A percentile compares a stretch with the other conserved stretches of the same genome.
phyloP scores from a whole-genome alignment of 2,329 filamentous ascomycete species.

The Talaromyces sp. region DNA sequence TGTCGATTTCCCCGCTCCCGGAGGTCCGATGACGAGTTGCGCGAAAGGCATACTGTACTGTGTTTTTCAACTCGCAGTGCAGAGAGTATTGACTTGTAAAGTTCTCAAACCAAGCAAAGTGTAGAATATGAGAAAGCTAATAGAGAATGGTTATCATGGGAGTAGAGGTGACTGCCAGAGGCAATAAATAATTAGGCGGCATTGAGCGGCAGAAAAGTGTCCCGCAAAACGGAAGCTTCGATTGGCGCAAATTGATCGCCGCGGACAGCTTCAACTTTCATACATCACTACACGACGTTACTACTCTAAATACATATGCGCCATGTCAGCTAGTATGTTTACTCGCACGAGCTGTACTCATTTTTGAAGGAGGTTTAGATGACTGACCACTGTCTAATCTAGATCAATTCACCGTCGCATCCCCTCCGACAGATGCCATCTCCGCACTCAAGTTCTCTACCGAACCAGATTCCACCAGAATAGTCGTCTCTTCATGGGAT shows the following conservation, averaged over 20 bases:
- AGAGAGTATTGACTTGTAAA: background rate
- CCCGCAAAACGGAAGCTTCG: slow-evolving; percentile 24
- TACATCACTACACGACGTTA: slow-evolving; percentile 3
- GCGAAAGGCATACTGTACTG: slow-evolving; percentile 51
- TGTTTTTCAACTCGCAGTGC: background rate
- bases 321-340: slow-evolving; percentile 44
- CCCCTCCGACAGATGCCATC: slow-evolving; percentile 81
- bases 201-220: slow-evolving; percentile 15
- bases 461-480: slow-evolving; percentile 64
- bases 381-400: slow-evolving; percentile 13
- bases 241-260: slow-evolving; percentile 21
- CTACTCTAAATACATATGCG: slow-evolving; percentile 13
- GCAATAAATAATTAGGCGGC: slow-evolving; percentile 13
- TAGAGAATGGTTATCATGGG: background rate
- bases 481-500: slow-evolving; percentile 95
- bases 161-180: background rate
- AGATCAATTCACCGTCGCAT: slow-evolving; percentile 76
- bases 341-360: background rate
- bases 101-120: background rate
- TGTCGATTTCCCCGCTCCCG: slow-evolving; percentile 92
- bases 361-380: no score
- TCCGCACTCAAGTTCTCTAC: slow-evolving; percentile 84
- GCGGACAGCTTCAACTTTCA: background rate
- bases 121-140: no score
- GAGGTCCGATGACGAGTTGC: slow-evolving; percentile 91